A percentile compares a stretch with the other conserved stretches of the same genome.
Conservation (phyloP, 2,329 filamentous ascomycete species). For the Curvularia eragrostidis region DNA sequence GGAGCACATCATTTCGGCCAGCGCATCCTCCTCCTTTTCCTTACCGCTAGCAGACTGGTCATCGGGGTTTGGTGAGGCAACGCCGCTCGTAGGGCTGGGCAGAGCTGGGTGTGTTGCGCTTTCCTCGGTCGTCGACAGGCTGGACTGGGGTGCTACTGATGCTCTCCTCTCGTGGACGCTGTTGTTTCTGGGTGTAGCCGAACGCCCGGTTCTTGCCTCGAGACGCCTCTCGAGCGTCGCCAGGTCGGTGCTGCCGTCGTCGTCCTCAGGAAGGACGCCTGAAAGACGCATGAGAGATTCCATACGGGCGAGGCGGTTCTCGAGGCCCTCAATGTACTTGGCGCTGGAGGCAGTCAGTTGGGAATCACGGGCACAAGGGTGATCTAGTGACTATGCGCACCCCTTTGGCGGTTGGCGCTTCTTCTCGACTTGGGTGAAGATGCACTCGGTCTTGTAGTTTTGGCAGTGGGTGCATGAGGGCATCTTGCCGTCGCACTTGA, state of each 20-base stretch:
- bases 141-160: slow-evolving; percentile 50
- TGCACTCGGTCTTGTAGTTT: slow-evolving; percentile 97
- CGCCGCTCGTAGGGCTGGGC: slow-evolving; percentile 59
- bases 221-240: slow-evolving; percentile 82
- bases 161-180: slow-evolving; percentile 42
- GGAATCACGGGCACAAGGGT: background rate
- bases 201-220: slow-evolving; percentile 57
- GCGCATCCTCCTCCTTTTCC: slow-evolving; percentile 74
- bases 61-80: slow-evolving; percentile 58
- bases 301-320: slow-evolving; percentile 95
- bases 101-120: slow-evolving; percentile 56
- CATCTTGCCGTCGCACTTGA: slow-evolving; percentile 97
- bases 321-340: slow-evolving; percentile 96
- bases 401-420: slow-evolving; percentile 97
- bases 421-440: slow-evolving; percentile 98
- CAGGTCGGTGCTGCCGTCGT: slow-evolving; percentile 83
- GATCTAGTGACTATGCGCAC: slow-evolving; percentile 54
- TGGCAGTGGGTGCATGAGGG: slow-evolving; percentile 94
- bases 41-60: slow-evolving; percentile 49
- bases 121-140: slow-evolving; percentile 18
- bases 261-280: slow-evolving; percentile 84
- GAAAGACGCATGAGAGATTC: slow-evolving; percentile 88
- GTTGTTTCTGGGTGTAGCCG: slow-evolving; percentile 27
- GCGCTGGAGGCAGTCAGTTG: slow-evolving; percentile 62
- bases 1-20: slow-evolving; percentile 99